phyloP scores from a whole-genome alignment of 129 eudicot species.

The Tagetes patula region DNA sequence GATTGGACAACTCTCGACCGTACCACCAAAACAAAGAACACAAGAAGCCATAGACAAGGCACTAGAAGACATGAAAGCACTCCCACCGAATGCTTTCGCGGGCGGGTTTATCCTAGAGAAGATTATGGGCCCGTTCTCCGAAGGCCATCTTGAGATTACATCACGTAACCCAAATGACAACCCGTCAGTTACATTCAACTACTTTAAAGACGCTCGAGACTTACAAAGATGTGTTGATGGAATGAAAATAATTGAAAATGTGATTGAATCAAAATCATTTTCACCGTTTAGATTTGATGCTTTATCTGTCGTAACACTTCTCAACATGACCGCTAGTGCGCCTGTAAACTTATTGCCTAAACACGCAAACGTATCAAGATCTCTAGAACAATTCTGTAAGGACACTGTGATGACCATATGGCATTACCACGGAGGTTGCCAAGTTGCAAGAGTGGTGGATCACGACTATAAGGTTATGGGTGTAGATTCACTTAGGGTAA shows the following conservation, averaged over 20 bases:
- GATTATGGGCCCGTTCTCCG: constrained; percentile 69
- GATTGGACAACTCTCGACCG: constrained; percentile 89
- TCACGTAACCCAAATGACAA: constrained; percentile 57
- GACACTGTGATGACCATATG: constrained; percentile 91
- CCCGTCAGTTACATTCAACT: constrained; percentile 76
- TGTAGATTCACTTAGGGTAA: constrained; percentile 60
- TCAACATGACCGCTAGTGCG: constrained; percentile 64
- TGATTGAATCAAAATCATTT: constrained; percentile 70
- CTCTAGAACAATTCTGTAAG: constrained; percentile 76
- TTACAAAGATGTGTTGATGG: constrained; percentile 83
- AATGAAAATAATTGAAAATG: constrained; percentile 47
- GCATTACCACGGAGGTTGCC: constrained; percentile 97
- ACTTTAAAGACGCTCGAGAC: constrained; percentile 73
- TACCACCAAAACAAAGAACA: constrained; percentile 91
- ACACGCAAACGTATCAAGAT: constrained; percentile 57
- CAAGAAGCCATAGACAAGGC: constrained; percentile 67
- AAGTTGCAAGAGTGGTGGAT: constrained; percentile 73
- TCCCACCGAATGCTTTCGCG: constrained; percentile 48
- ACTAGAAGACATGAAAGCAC: constrained; percentile 50
- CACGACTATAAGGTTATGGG: constrained; percentile 75
- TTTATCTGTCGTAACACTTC: constrained; percentile 41
- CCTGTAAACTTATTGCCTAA: constrained; percentile 75
- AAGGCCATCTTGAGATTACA: constrained; percentile 63
- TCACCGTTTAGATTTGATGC: constrained; percentile 38
- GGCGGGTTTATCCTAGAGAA: constrained; percentile 92